These are phyloP conservation scores for Lachnellula suecica DNA, from an alignment of 2,329 filamentous ascomycete genomes.

Conservation along the genomic window DNA sequence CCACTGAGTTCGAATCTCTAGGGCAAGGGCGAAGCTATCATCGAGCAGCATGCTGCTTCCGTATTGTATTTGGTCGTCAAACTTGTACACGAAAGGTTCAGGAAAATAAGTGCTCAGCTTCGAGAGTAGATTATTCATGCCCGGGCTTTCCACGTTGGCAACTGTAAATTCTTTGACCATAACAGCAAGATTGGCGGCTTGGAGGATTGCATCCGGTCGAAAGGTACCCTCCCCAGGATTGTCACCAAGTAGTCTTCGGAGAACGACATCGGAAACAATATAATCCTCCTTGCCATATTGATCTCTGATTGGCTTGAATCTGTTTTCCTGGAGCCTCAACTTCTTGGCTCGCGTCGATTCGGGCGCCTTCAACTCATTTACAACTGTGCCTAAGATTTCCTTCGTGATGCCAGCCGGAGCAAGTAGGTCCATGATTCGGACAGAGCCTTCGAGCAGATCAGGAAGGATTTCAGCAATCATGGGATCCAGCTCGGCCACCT, in stretches of 20 bases:
- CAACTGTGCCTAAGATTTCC: conserved; percentile 29
- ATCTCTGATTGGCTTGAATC: conserved; percentile 14
- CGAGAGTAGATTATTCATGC: conserved; percentile 20
- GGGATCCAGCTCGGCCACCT: conserved; percentile 34
- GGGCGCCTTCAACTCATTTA: conserved; percentile 28
- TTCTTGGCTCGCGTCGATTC: conserved; percentile 16
- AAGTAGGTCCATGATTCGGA: conserved; percentile 37
- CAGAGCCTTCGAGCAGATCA: conserved; percentile 35
- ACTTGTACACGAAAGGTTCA: conserved; percentile 33
- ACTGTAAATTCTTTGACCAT: conserved; percentile 36
- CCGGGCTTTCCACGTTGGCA: conserved; percentile 19
- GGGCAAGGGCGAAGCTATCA: conserved; percentile 46
- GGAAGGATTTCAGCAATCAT: conserved; percentile 39
- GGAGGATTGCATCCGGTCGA: conserved; percentile 37
- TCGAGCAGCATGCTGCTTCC: conserved; percentile 41
- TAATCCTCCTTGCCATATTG: conserved; percentile 29
- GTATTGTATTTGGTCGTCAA: conserved; percentile 18
- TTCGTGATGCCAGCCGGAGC: conserved; percentile 30
- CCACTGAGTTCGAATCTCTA: conserved; percentile 55
- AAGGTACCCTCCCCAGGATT: conserved; percentile 26
- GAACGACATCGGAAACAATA: conserved; percentile 35
- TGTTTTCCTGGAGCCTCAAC: conserved; percentile 15
- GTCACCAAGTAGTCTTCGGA: conserved; percentile 31
- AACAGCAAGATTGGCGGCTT: conserved; percentile 44
- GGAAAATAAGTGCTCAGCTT: conserved; percentile 35